These are phyloP conservation scores for Vitis hybrid DNA, from an alignment of 177 flowering plant genomes.

Conservation along the genomic window DNA sequence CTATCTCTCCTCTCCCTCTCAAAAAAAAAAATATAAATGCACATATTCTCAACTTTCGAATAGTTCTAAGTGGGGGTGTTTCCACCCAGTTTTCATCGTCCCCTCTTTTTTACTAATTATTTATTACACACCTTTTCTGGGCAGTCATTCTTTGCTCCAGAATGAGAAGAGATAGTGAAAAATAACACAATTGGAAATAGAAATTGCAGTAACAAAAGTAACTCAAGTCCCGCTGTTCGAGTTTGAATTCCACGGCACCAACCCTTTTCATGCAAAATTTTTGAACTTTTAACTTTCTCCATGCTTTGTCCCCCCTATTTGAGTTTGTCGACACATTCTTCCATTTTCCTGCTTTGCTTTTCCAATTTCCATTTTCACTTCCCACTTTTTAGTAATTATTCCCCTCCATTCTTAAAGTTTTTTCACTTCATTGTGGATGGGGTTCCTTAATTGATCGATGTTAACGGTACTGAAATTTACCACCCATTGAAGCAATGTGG, in stretches of 20 bases:
- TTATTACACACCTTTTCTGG: background rate
- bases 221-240: background rate
- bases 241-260: background rate
- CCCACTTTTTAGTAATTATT: too few species aligned
- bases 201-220: background rate
- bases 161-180: background rate
- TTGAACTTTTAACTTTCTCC: background rate
- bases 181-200: background rate
- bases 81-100: background rate
- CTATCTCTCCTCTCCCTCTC: background rate
- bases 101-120: background rate
- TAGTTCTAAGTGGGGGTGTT: background rate
- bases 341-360: conserved; percentile 6
- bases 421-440: too few species aligned
- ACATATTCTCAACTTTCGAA: background rate
- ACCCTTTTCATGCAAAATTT: background rate
- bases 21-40: background rate
- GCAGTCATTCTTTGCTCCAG: background rate
- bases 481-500: conserved; percentile 6
- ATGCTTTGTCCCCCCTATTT: conserved; percentile 7
- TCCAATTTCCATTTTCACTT: background rate
- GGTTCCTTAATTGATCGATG: background rate
- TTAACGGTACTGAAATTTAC: conserved; percentile 13
- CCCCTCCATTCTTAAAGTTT: too few species aligned
- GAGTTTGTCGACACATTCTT: conserved; percentile 5